phyloP scores from a whole-genome alignment of 2,329 filamentous ascomycete species.

The Moelleriella libera region DNA sequence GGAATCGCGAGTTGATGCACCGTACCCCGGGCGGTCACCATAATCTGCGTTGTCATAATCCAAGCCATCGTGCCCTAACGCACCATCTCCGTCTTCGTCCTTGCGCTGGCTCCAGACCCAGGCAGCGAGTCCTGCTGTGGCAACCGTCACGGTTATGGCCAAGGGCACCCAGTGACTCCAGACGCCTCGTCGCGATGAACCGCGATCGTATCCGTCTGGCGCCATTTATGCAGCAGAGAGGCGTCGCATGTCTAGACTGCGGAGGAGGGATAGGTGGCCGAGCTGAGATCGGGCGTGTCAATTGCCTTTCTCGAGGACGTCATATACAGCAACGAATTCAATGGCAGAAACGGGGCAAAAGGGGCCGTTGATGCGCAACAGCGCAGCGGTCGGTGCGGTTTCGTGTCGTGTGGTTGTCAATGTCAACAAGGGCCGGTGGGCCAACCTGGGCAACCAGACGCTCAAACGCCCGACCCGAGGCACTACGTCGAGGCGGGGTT shows the following conservation, averaged over 20 bases:
- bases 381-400: too few species aligned
- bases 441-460: too few species aligned
- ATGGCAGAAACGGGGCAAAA: not conserved
- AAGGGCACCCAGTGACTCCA: slow-evolving; percentile 84
- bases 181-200: slow-evolving; percentile 44
- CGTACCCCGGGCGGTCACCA: slow-evolving; percentile 36
- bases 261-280: too few species aligned
- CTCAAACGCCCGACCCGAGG: too few species aligned
- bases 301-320: too few species aligned
- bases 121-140: slow-evolving; percentile 71
- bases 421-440: not conserved
- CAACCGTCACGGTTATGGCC: slow-evolving; percentile 72
- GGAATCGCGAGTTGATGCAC: slow-evolving; percentile 21
- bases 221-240: slow-evolving; percentile 32
- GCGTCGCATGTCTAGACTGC: slow-evolving; percentile 18
- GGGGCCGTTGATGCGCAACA: too few species aligned
- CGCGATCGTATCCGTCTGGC: slow-evolving; percentile 41
- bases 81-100: slow-evolving; percentile 58
- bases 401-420: not conserved
- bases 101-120: slow-evolving; percentile 90
- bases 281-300: too few species aligned
- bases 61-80: slow-evolving; percentile 34
- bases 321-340: too few species aligned
- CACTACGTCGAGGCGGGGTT: too few species aligned
- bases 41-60: slow-evolving; percentile 35